Conservation (phyloP, 108 stramenopile species). For the Nannochloropsis granulata region DNA sequence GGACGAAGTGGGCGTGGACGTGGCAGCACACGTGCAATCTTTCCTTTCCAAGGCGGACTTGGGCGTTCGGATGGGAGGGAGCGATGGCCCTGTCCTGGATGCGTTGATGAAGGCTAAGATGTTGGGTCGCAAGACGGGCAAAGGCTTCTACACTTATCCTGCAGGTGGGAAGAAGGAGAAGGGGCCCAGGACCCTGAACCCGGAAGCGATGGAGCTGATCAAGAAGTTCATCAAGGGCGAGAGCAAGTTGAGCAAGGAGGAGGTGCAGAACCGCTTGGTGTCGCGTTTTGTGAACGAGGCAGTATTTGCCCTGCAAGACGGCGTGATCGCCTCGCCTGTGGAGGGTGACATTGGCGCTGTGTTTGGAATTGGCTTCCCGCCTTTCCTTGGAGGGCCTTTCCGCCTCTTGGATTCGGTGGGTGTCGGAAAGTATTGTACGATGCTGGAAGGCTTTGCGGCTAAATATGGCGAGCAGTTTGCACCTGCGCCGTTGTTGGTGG, state of each 20-base stretch:
- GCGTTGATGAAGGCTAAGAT: slow-evolving; percentile 73
- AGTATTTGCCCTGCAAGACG: slow-evolving; percentile 80
- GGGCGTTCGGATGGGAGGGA: slow-evolving; percentile 82
- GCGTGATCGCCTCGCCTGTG: slow-evolving; percentile 83
- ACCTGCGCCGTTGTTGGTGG: slow-evolving; percentile 85
- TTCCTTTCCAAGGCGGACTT: slow-evolving; percentile 76
- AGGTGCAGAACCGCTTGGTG: slow-evolving; percentile 87
- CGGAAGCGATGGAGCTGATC: slow-evolving; percentile 49
- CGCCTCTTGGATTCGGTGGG: slow-evolving; percentile 82
- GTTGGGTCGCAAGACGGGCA: slow-evolving; percentile 84
- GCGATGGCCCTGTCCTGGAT: slow-evolving; percentile 69
- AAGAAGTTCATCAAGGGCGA: slow-evolving; percentile 42
- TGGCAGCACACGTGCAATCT: slow-evolving; percentile 66
- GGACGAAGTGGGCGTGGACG: slow-evolving; percentile 93
- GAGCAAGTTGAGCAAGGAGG: slow-evolving; percentile 46
- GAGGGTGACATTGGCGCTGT: slow-evolving; percentile 97
- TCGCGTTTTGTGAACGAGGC: slow-evolving; percentile 95
- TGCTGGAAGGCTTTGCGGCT: slow-evolving; percentile 83
- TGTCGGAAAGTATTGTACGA: slow-evolving; percentile 61
- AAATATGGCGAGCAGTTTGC: slow-evolving; percentile 87
- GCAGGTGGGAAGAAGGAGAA: slow-evolving; percentile 56
- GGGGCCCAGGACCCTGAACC: slow-evolving; percentile 55
- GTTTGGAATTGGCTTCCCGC: slow-evolving; percentile 97
- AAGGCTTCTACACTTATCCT: slow-evolving; percentile 91
- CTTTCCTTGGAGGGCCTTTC: slow-evolving; percentile 99